Evolutionary conservation across 148 eudicot species (phyloP), one percentile per base, ranked within the genome.

Genomic region (Cornus suecica): DNA sequence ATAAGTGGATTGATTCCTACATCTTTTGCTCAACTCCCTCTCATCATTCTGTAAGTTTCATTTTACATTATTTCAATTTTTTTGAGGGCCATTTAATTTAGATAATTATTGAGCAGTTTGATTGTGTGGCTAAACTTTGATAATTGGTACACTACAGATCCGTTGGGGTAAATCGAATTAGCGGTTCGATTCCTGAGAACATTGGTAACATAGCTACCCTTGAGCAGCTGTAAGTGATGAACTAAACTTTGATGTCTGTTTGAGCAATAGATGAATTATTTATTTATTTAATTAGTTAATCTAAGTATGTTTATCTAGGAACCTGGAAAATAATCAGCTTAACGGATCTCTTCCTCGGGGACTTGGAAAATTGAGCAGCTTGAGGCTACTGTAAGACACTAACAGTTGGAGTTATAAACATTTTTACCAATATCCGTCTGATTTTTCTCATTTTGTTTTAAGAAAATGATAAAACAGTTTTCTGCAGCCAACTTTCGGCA

Each of bases 201-300:
- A 78, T 94, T 23, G 97, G 92, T 37, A 78, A 90, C 72, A 90
- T 94, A 51, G 24, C 86, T 31, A 90, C 97, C 34, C 87, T 94
- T 56, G 69, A 82, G 66, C 69, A 82, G 22, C 73, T 92, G 98
- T 94, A 80, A 89, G 91, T 73, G 34, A 67, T 66, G 23, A 0
- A 0, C 10, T 25, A 66, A 1, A 5, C 5, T 45, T 31, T 8
- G 16, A 18, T 27, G 10, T 45, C 5, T 20, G 7, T 45, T 18
- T 24, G 32, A 48, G 11, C 18, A 65, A 32, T 15, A 42, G 56
- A 60, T 27, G 34, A 66, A 68, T 5, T 25, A n/a, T 15, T 27
- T 48, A 23, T n/a, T 5, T n/a, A n/a, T 74, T 28, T 24, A 23
- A 41, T 58, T 37, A 73, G 30, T 11, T 14, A n/a, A n/a, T n/a